phyloP scores from a whole-genome alignment of 73 alveolate genomes.

The Effrenium voratum region DNA sequence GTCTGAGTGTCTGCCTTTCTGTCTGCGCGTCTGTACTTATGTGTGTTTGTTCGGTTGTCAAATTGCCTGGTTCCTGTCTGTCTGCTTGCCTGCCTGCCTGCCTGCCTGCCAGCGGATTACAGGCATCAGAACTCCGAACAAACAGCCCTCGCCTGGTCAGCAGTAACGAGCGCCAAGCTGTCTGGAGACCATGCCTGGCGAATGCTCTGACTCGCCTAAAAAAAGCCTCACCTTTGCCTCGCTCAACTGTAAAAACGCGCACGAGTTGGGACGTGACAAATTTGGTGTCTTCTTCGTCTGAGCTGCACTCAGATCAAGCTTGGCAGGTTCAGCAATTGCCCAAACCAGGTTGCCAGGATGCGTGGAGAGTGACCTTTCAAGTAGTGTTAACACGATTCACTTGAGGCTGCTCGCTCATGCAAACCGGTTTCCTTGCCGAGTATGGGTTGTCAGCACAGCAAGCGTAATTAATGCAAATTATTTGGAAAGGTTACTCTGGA shows the following conservation, averaged over 20 bases:
- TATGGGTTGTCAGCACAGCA: too few species aligned
- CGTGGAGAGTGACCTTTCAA: too few species aligned
- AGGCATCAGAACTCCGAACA: background rate
- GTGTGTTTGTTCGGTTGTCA: background rate
- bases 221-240: background rate
- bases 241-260: too few species aligned
- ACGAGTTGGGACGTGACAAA: background rate
- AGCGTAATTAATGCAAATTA: too few species aligned
- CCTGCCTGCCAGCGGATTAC: background rate
- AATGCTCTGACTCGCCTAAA: background rate
- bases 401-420: too few species aligned
- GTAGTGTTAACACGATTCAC: too few species aligned
- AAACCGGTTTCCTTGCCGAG: too few species aligned
- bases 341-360: too few species aligned
- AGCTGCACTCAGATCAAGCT: too few species aligned
- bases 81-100: too few species aligned
- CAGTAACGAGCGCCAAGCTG: constrained; percentile 47
- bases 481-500: too few species aligned
- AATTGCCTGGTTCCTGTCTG: background rate
- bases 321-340: too few species aligned
- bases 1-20: background rate
- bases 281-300: background rate
- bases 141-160: constrained; percentile 34
- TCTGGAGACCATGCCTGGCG: constrained; percentile 81
- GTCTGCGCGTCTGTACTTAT: background rate